Evolutionary conservation across 345 rosid genomes (phyloP), one percentile per base, ranked within the genome.

Genomic region (Eucalyptus sideroxylon): DNA sequence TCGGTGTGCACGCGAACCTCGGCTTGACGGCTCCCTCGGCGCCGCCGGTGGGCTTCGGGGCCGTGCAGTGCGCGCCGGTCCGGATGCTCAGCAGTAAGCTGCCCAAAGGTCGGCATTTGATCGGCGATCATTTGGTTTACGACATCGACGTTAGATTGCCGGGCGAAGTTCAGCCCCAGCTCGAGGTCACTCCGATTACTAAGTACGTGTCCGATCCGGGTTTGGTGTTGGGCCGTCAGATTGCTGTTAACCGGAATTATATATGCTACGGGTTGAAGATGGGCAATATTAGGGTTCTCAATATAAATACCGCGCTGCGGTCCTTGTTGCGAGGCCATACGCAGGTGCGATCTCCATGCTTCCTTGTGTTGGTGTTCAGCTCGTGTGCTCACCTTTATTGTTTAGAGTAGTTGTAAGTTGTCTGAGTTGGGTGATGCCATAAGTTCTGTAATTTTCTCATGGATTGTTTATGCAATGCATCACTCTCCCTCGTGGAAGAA

Each of bases 231-330:
- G 98, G 98, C 44, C 93, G 96, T 26, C 98, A 96, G 92, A 96
- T 96, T 90, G 98, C 98, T 19, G 97, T 96, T 69, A 95, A 96
- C 90, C 92, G 94, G 89, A 94, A 90, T 90, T 96, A 96, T 87
- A 96, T 96, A 86, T 96, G 97, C 90, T 95, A 96, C 86, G 98
- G 97, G 49, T 95, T 96, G 88, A 96, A 96, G 94, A 94, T 93
- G 88, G 97, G 96, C 19, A 92, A 93, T 83, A 96, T 96, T 80
- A 94, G 98, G 67, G 95, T 95, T 67, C 98, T 96, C 86, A 95
- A 95, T 88, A 95, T 96, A 50, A 94, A 94, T 88, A 96, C 97
- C 21, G 97, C 96, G 49, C 90, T 94, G 92, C 90, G 98, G 91
- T 93, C 98, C 69, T 95, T 96, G 94, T 93, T 96, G 86, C 94